These are phyloP conservation scores for Tylopilus sp. DNA, from an alignment of 768 basidiomycete genomes.

Conservation along the genomic window DNA sequence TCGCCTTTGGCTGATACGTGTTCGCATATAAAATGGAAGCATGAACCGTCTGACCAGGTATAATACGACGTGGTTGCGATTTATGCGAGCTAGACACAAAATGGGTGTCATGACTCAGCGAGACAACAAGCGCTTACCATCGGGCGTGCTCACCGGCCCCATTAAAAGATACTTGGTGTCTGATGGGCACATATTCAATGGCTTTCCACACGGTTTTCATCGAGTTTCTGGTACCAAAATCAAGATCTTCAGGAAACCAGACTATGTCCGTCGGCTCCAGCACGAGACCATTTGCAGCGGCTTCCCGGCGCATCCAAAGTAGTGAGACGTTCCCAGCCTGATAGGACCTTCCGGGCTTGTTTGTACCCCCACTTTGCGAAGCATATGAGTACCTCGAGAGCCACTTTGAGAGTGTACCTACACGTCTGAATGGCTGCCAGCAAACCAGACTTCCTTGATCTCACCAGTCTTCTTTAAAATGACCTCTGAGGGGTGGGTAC, in stretches of 20 bases:
- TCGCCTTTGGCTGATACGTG: slow-evolving; percentile 18
- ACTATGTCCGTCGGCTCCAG: slow-evolving; percentile 26
- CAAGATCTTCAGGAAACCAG: slow-evolving; percentile 27
- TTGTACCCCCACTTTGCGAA: slow-evolving; percentile 20
- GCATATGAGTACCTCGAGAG: not conserved
- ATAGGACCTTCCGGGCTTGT: slow-evolving; percentile 16
- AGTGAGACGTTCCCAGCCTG: slow-evolving; percentile 28
- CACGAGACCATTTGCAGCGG: slow-evolving; percentile 21
- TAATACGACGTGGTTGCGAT: slow-evolving; percentile 23
- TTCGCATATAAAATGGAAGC: slow-evolving; percentile 23
- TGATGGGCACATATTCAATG: slow-evolving; percentile 24
- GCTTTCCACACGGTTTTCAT: slow-evolving; percentile 14
- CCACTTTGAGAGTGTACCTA: not conserved
- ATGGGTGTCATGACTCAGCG: not conserved
- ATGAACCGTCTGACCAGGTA: slow-evolving; percentile 27
- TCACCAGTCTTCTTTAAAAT: slow-evolving; percentile 6
- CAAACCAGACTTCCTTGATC: slow-evolving; percentile 69
- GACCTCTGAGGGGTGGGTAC: not conserved
- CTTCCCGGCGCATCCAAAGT: slow-evolving; percentile 35
- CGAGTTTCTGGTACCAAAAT: slow-evolving; percentile 20
- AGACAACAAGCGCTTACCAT: slow-evolving; percentile 10
- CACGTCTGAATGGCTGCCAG: slow-evolving; percentile 42
- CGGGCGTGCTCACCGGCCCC: slow-evolving; percentile 14
- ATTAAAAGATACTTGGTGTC: slow-evolving; percentile 19
- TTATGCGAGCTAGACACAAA: slow-evolving; percentile 10